Base-by-base conservation (phyloP, 2,329 filamentous ascomycete genomes). In the Amylocarpus encephaloides region DNA sequence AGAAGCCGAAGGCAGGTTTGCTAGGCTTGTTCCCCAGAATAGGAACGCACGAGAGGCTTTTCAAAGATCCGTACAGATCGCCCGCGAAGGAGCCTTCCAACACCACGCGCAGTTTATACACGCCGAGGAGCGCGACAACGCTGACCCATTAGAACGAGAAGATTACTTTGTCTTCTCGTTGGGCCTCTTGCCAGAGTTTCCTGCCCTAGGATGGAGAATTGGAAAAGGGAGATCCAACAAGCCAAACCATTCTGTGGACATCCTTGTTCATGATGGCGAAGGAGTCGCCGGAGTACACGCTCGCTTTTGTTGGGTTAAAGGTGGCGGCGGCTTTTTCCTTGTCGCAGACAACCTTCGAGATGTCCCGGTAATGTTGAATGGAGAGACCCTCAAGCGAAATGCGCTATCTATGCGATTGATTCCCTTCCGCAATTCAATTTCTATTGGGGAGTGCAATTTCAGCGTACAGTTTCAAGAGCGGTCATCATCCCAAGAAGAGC, bases 271-370 rank as follows among this genome's bases (percentile, higher is more conserved):
- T 6, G 50, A 52, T 15, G 56, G 51, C 10, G 50, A 52, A 35
- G 56, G 43, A 7, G 38, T 60, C 44, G 57, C 57, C 19, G 54
- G 56, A 35, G 22, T 53, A 7, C 51, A 60, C 40, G 49, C 50
- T 11, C 57, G 55, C 15, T 51, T 60, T 32, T 45, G 22, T 42
- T 59, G 55, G 57, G 45, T 57, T n/a, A 56, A 56, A 49, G 57
- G 55, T 36, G 53, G 55, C 18, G 54, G 54, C 38, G 51, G 54
- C 2, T 58, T 59, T 34, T 58, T 59, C 48, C 36, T 59, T n/a
- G 35, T 57, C 32, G 55, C 55, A 13, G 53, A 59, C 26, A 58
- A 54, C 34, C 35, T 51, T 16, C 46, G 49, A 11, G 49, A 42
- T 11, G 42, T 43, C 22, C 40, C 48, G 11, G 52, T 55, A 1